Evolutionary conservation across 1,139 yeast species (phyloP).

Genomic region (Zygoascus sp.): DNA sequence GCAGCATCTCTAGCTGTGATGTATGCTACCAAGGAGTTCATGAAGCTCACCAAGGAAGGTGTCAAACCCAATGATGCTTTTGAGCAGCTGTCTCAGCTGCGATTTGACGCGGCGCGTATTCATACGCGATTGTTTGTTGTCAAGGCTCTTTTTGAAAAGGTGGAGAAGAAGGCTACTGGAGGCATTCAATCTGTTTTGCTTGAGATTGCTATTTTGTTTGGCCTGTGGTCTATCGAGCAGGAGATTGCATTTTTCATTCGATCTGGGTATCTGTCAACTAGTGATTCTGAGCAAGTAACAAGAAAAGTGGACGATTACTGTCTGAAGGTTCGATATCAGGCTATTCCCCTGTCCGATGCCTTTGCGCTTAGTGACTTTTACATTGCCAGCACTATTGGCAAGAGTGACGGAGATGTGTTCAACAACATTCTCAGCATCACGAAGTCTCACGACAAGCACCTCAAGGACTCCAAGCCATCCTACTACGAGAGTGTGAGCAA

Average conservation of each 20-base stretch:
- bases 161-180: conserved; percentile 26
- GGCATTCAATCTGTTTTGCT: conserved; percentile 39
- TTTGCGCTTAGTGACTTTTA: conserved; percentile 82
- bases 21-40: conserved; percentile 34
- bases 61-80: conserved; percentile 36
- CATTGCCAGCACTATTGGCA: conserved; percentile 82
- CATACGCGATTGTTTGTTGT: conserved; percentile 40
- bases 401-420: conserved; percentile 80
- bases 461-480: conserved; percentile 35
- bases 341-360: conserved; percentile 81
- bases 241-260: conserved; percentile 76
- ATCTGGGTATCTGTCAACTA: conserved; percentile 47
- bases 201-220: conserved; percentile 55
- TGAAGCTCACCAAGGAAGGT: conserved; percentile 27
- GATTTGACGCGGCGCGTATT: conserved; percentile 43
- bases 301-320: conserved; percentile 36
- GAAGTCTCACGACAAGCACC: conserved; percentile 31
- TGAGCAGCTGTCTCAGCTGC: conserved; percentile 41
- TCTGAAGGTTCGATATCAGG: conserved; percentile 52
- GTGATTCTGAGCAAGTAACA: conserved; percentile 35
- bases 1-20: conserved; percentile 37
- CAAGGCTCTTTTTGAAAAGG: conserved; percentile 36
- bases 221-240: conserved; percentile 67
- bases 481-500: conserved; percentile 38
- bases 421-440: conserved; percentile 51